phyloP scores from a whole-genome alignment of 139 green algal genomes.

The Chlamydomonas applanata region DNA sequence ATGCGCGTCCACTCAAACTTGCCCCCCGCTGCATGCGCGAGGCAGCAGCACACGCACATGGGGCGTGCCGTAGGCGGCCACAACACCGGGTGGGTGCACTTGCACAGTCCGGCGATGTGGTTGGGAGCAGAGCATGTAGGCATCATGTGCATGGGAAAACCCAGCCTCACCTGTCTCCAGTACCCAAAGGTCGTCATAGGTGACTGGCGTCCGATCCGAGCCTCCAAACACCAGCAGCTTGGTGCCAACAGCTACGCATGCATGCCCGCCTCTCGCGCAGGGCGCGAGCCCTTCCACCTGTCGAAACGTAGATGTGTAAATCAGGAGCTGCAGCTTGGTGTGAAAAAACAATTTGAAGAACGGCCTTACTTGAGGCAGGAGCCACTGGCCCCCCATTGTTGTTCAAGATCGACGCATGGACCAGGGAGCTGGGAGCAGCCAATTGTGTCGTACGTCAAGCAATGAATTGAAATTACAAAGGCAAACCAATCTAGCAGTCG shows the following conservation, averaged over 20 bases:
- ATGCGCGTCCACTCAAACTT: constrained; percentile 33
- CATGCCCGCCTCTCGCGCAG: constrained; percentile 41
- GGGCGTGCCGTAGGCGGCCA: no score
- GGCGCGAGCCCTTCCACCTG: constrained; percentile 37
- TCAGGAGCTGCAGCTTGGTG: no score
- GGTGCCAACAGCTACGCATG: constrained; percentile 29
- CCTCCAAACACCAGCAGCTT: constrained; percentile 57
- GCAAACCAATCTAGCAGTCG: no score
- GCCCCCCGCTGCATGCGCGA: neutral
- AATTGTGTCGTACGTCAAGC: no score
- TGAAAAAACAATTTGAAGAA: neutral
- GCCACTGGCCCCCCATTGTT: constrained; percentile 20
- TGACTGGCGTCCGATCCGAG: constrained; percentile 37
- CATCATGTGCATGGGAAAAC: constrained; percentile 5
- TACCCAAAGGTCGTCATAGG: constrained; percentile 57
- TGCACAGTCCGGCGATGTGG: no score
- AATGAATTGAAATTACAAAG: neutral
- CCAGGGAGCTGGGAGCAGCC: neutral
- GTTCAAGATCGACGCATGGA: neutral
- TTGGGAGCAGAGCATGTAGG: constrained; percentile 18
- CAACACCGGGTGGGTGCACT: no score
- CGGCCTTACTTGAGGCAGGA: constrained; percentile 8
- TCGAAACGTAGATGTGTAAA: neutral
- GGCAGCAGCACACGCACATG: no score
- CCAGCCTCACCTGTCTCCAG: constrained; percentile 49